A percentile compares a stretch with the other conserved stretches of the same genome.
Conservation (phyloP, 495 filamentous ascomycete genomes). For the Cenococcum geophilum region DNA sequence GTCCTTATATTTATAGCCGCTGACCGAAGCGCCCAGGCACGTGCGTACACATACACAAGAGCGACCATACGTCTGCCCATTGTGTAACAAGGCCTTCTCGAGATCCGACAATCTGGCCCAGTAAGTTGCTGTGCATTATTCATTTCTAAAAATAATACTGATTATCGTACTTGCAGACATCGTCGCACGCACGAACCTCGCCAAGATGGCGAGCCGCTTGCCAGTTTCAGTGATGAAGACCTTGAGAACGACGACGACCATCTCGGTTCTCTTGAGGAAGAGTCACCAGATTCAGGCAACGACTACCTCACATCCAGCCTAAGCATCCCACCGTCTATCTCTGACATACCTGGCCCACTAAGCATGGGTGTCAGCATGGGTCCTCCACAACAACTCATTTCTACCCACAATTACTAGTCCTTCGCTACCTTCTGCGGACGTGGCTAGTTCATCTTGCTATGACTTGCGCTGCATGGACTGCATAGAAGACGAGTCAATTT, state of each 20-base stretch:
- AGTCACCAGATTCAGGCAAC: conserved; percentile 58
- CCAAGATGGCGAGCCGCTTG: conserved; percentile 57
- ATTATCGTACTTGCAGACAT: conserved; percentile 54
- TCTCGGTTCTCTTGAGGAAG: conserved; percentile 68
- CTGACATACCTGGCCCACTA: conserved; percentile 27
- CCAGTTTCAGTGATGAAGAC: conserved; percentile 65
- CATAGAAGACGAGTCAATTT: conserved; percentile 10
- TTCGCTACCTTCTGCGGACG: background rate
- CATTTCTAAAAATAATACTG: conserved; percentile 24
- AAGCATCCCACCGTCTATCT: conserved; percentile 22
- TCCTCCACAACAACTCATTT: conserved; percentile 32
- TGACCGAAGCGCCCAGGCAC: conserved; percentile 63
- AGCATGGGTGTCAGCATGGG: conserved; percentile 28
- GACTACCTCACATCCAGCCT: conserved; percentile 39
- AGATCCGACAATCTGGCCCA: conserved; percentile 97
- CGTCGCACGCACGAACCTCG: conserved; percentile 87
- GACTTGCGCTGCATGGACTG: conserved; percentile 1
- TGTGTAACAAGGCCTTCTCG: conserved; percentile 98
- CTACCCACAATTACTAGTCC: conserved; percentile 33
- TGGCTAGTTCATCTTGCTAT: background rate
- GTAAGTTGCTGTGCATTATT: conserved; percentile 50
- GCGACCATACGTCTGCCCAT: conserved; percentile 91
- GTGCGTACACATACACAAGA: conserved; percentile 99
- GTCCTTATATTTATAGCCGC: conserved; percentile 41
- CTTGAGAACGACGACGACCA: conserved; percentile 63